Base-by-base conservation (phyloP, 768 basidiomycete genomes). In the Galerina marginata region DNA sequence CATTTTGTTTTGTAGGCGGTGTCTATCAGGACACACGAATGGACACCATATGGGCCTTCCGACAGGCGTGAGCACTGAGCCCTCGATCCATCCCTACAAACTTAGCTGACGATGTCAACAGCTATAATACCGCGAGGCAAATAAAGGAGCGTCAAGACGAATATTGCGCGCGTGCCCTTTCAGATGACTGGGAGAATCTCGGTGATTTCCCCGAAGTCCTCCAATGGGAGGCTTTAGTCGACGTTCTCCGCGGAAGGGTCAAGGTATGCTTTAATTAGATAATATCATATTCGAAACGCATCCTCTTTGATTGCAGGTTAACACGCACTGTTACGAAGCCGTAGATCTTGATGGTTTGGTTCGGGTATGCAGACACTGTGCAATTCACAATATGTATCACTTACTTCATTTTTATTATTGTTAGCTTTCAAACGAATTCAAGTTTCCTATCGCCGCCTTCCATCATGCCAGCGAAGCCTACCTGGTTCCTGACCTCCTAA, bases 381-480 rank as follows among this genome's bases (percentile, higher is more conserved):
- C 29, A 40, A 44, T 40, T 25, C 3, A 10, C 37, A 46, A 55
- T 26, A 55, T 26, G 23, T 29, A 2, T 42, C 10, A 42, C 48
- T 40, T 14, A 36, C 9, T 58, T 54, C 7, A 11, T 33, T 44
- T 49, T 11, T 20, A 52, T 74, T 58, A 68, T 77, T 43, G 53
- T 16, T 62, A 92, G 84, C 79, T 93, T 38, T 86, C 91, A 36
- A 91, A 95, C 67, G 92, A 95, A 70, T 95, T 93, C 81, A 81
- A 88, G 65, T 92, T 92, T 71, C 84, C 86, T 6, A 82, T 93
- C 56, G 86, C 91, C 3, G 87, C 88, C 2, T 85, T 93, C 70
- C 92, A 93, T 66, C 86, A 89, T 62, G 92, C 93, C 2, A 86
- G 86, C 59, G 92, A 95, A 66, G 88, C 92, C 0, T 95, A 90